Conservation (phyloP, 1,139 yeast species). For the Candida sanyaensis region DNA sequence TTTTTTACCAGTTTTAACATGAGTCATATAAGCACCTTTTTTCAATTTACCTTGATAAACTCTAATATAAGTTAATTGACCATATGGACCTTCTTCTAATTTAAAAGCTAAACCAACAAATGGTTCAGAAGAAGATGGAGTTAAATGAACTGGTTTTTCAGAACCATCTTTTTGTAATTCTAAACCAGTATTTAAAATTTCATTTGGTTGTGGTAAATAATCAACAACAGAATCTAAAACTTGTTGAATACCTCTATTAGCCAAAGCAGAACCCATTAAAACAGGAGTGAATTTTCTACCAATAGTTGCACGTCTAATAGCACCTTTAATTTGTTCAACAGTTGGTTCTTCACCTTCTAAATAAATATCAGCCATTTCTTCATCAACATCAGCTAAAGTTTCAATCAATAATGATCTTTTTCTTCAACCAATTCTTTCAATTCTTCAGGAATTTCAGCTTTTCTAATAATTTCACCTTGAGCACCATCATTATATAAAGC, state of each 20-base stretch:
- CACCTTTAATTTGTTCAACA: constrained; percentile 76
- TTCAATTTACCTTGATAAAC: constrained; percentile 94
- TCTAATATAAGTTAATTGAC: constrained; percentile 94
- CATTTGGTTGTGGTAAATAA: constrained; percentile 92
- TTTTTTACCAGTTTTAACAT: constrained; percentile 89
- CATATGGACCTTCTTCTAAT: constrained; percentile 96
- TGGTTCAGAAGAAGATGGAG: constrained; percentile 75
- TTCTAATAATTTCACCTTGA: constrained; percentile 80
- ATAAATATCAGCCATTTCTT: constrained; percentile 90
- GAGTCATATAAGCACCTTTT: constrained; percentile 87
- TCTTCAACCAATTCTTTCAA: constrained; percentile 77
- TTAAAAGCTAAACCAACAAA: constrained; percentile 97
- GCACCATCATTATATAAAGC: constrained; percentile 87
- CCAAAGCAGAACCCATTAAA: constrained; percentile 96
- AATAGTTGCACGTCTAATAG: constrained; percentile 95
- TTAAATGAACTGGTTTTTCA: constrained; percentile 66
- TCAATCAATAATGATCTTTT: constrained; percentile 81
- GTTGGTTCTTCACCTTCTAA: constrained; percentile 90
- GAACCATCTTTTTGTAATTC: constrained; percentile 55
- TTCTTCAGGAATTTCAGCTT: constrained; percentile 71
- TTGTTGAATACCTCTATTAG: constrained; percentile 92
- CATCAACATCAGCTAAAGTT: constrained; percentile 96
- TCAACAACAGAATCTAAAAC: constrained; percentile 96
- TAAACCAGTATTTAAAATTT: constrained; percentile 85
- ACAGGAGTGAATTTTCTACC: constrained; percentile 98